phyloP scores from a whole-genome alignment of 164 flowering plant genomes.

The Sextonia rubra region DNA sequence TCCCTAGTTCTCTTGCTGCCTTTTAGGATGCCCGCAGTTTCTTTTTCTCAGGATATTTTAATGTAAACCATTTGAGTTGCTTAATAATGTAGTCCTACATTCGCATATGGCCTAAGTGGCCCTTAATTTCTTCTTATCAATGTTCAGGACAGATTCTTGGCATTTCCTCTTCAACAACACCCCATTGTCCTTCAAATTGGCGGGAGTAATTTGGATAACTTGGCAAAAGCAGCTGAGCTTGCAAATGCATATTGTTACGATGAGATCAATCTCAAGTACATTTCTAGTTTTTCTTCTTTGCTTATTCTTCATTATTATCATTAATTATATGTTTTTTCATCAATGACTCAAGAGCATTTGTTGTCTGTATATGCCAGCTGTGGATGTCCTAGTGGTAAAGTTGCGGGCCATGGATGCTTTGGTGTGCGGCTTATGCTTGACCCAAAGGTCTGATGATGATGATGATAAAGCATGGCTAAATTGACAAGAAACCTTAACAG shows the following conservation, averaged over 20 bases:
- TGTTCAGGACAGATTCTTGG: constrained; percentile 91
- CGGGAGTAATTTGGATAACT: constrained; percentile 75
- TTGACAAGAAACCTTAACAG: not conserved
- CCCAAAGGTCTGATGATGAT: constrained; percentile 57
- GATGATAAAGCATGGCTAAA: constrained; percentile 4
- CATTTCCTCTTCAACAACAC: constrained; percentile 79
- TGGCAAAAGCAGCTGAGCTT: constrained; percentile 86
- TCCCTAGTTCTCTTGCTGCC: not conserved
- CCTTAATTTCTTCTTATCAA: constrained; percentile 10
- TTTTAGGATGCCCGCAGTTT: not conserved
- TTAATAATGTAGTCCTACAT: not conserved
- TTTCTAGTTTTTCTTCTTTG: constrained; percentile 4
- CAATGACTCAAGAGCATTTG: constrained; percentile 1
- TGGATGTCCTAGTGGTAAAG: constrained; percentile 95
- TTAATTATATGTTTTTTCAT: not conserved
- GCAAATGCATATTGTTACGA: constrained; percentile 79
- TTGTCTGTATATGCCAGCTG: constrained; percentile 45
- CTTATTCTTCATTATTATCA: not conserved
- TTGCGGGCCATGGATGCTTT: constrained; percentile 98
- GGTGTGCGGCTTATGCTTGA: constrained; percentile 89
- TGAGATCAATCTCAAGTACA: constrained; percentile 91
- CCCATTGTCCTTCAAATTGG: constrained; percentile 97
- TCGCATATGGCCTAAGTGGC: not conserved
- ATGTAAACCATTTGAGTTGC: not conserved
- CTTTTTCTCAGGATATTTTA: not conserved